Conservation (phyloP, 306 rosid genomes). For the Elaeagnus macrophylla region DNA sequence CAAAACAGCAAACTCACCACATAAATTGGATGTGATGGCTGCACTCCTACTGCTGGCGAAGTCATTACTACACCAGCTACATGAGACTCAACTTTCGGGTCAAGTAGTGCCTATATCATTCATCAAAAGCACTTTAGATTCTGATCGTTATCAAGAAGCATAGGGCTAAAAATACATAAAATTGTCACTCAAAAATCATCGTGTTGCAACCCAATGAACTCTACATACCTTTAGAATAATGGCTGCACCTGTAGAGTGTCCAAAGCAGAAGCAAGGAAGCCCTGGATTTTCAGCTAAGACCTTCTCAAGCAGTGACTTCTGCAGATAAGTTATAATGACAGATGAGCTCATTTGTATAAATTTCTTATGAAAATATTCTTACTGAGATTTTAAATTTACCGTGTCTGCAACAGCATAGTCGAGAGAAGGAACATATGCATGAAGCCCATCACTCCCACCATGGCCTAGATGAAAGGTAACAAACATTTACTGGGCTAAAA, state of each 20-base stretch:
- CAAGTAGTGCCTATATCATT: constrained; percentile 57
- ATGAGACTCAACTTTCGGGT: constrained; percentile 54
- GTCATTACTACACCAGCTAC: constrained; percentile 65
- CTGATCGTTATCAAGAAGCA: background rate
- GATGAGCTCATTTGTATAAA: background rate
- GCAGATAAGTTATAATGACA: constrained; percentile 14
- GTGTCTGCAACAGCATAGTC: constrained; percentile 75
- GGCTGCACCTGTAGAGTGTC: constrained; percentile 94
- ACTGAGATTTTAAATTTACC: constrained; percentile 37
- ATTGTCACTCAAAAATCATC: background rate
- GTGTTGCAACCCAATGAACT: background rate
- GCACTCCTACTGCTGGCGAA: constrained; percentile 89
- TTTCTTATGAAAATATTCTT: background rate
- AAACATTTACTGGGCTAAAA: background rate
- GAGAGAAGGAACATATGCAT: constrained; percentile 81
- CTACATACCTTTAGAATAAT: constrained; percentile 63
- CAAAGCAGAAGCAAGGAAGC: constrained; percentile 74
- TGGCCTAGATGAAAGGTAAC: constrained; percentile 45
- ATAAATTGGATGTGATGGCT: constrained; percentile 64
- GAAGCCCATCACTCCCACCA: constrained; percentile 94
- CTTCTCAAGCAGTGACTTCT: constrained; percentile 73
- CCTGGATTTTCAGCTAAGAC: constrained; percentile 56
- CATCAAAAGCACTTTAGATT: background rate
- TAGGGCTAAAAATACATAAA: background rate
- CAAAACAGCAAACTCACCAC: constrained; percentile 38